Evolutionary conservation across 1,284 basidiomycete species (phyloP).

Genomic region (Naganishia cerealis): DNA sequence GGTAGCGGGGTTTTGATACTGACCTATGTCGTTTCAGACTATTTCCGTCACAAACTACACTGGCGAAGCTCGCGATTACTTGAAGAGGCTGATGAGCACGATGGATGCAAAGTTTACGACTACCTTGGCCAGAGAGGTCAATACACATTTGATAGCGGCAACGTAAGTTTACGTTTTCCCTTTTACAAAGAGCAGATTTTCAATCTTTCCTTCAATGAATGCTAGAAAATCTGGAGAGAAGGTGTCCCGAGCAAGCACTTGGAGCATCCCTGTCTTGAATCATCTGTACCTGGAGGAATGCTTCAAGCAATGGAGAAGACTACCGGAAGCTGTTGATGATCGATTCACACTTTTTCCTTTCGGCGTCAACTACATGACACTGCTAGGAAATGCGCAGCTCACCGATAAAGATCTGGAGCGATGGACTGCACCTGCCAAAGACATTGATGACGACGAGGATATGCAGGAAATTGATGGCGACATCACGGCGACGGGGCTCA

Average conservation of each 20-base stretch:
- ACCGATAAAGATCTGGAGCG: conserved; percentile 27
- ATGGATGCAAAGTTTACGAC: conserved; percentile 79
- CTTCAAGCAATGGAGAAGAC: conserved; percentile 67
- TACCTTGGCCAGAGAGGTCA: conserved; percentile 63
- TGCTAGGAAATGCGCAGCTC: conserved; percentile 62
- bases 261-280: conserved; percentile 82
- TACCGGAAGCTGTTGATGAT: conserved; percentile 49
- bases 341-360: conserved; percentile 69
- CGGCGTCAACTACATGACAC: conserved; percentile 65
- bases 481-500: conserved; percentile 25
- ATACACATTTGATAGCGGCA: conserved; percentile 79
- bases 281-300: conserved; percentile 88
- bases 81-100: conserved; percentile 73
- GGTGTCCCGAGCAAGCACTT: conserved; percentile 68
- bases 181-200: background rate
- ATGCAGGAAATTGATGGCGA: conserved; percentile 43
- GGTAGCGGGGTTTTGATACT: conserved; percentile 57
- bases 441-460: conserved; percentile 40
- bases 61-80: conserved; percentile 75
- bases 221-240: conserved; percentile 68
- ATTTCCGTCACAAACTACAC: conserved; percentile 87
- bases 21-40: conserved; percentile 54
- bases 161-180: conserved; percentile 59
- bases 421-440: conserved; percentile 41
- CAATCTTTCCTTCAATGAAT: background rate